A percentile compares a stretch with the other conserved stretches of the same genome.
Conservation (phyloP, 345 rosid species). For the Heritiera fomes region DNA sequence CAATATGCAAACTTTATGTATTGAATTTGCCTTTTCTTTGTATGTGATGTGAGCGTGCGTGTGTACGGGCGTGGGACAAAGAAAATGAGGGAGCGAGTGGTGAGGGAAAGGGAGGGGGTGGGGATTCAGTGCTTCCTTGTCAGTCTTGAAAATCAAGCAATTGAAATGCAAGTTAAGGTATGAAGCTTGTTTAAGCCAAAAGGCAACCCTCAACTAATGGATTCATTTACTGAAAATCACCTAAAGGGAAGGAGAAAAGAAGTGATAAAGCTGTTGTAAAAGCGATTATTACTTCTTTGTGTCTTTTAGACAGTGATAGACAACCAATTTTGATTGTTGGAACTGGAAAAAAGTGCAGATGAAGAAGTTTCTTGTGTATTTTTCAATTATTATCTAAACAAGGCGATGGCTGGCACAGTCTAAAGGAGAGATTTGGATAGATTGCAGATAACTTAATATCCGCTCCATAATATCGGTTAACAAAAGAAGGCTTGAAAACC, state of each 20-base stretch:
- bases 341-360: conserved; percentile 13
- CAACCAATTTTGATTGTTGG: conserved; percentile 23
- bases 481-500: background rate
- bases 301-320: conserved; percentile 32
- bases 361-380: conserved; percentile 19
- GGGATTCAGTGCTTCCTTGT: background rate
- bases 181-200: background rate
- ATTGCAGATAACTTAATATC: background rate
- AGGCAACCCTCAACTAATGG: conserved; percentile 21
- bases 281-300: conserved; percentile 27
- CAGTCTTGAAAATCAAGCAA: conserved; percentile 36
- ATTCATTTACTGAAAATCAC: conserved; percentile 26
- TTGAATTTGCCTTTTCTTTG: no score
- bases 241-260: conserved; percentile 12
- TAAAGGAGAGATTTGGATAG: conserved; percentile 7
- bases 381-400: conserved; percentile 6
- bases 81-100: background rate
- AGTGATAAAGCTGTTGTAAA: conserved; percentile 27
- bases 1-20: no score
- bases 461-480: background rate
- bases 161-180: conserved; percentile 10
- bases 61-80: background rate
- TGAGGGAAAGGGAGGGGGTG: background rate
- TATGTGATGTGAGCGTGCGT: background rate
- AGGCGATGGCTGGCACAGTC: background rate